A percentile compares a stretch with the other conserved stretches of the same genome.
Evolutionary conservation across 1,139 yeast genomes (phyloP).

Genomic region (Kodamaea plutei): DNA sequence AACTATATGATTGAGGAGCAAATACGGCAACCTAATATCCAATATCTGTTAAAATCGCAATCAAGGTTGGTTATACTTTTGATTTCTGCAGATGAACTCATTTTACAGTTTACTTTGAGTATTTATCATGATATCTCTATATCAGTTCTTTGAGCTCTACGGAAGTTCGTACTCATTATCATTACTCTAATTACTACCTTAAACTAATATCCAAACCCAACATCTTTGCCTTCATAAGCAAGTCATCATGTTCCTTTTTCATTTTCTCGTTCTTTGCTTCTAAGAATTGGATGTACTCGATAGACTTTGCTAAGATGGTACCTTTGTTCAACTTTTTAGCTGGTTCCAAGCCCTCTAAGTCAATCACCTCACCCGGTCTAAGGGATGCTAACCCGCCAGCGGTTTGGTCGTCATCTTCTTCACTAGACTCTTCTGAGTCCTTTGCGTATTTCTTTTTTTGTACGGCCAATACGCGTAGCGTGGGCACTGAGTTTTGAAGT

Average conservation of each 20-base stretch:
- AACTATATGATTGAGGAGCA: no score
- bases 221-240: conserved; percentile 25
- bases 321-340: conserved; percentile 45
- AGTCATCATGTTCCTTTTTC: conserved; percentile 31
- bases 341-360: conserved; percentile 44
- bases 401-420: conserved; percentile 12
- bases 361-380: conserved; percentile 16
- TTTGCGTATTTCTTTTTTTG: conserved; percentile 11
- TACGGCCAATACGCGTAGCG: conserved; percentile 31
- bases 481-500: conserved; percentile 41
- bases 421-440: conserved; percentile 16
- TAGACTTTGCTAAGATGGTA: conserved; percentile 40
- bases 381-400: conserved; percentile 14
- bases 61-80: no score
- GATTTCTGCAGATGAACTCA: no score
- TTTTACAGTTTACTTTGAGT: no score
- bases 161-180: no score
- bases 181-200: conserved; percentile 5
- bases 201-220: conserved; percentile 20
- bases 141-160: no score
- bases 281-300: conserved; percentile 42
- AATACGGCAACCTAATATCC: no score
- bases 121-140: no score
- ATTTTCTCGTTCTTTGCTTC: conserved; percentile 37
- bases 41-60: no score